Evolutionary conservation across 306 rosid genomes (phyloP).

Genomic region (Gastrolobium villosum): DNA sequence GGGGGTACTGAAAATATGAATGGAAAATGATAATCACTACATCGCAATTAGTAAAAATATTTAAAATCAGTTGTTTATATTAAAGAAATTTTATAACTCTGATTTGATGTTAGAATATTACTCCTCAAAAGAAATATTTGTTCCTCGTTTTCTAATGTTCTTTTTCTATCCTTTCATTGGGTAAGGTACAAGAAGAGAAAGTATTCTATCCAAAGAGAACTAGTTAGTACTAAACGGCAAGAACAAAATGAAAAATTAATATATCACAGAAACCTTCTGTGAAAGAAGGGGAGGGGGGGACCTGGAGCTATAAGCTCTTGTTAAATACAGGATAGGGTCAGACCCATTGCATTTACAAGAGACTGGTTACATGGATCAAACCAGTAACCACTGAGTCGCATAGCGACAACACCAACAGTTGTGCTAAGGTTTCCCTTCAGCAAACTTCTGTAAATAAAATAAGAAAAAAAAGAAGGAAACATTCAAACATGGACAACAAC

Average conservation of each 20-base stretch:
- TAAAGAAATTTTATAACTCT: slow-evolving; percentile 7
- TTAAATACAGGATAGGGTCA: too few relatives aligned
- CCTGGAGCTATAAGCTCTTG: too few relatives aligned
- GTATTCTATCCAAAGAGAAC: slow-evolving; percentile 17
- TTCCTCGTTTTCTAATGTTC: background rate
- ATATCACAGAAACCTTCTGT: background rate
- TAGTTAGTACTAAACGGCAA: background rate
- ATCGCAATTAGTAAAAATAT: background rate
- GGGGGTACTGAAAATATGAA: background rate
- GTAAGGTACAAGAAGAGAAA: background rate
- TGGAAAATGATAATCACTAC: background rate
- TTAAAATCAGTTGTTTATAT: slow-evolving; percentile 2
- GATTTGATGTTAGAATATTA: slow-evolving; percentile 1
- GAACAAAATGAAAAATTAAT: background rate
- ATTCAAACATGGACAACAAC: slow-evolving; percentile 42
- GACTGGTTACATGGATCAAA: too few relatives aligned
- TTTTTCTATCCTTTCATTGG: background rate
- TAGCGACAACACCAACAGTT: too few relatives aligned
- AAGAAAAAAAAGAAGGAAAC: background rate
- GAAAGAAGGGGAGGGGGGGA: too few relatives aligned
- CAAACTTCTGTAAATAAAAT: background rate
- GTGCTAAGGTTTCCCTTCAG: too few relatives aligned
- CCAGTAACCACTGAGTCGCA: too few relatives aligned
- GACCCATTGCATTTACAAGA: too few relatives aligned
- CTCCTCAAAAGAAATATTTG: background rate